Evolutionary conservation across 345 rosid species (phyloP).

Genomic region (Geranium brycei): DNA sequence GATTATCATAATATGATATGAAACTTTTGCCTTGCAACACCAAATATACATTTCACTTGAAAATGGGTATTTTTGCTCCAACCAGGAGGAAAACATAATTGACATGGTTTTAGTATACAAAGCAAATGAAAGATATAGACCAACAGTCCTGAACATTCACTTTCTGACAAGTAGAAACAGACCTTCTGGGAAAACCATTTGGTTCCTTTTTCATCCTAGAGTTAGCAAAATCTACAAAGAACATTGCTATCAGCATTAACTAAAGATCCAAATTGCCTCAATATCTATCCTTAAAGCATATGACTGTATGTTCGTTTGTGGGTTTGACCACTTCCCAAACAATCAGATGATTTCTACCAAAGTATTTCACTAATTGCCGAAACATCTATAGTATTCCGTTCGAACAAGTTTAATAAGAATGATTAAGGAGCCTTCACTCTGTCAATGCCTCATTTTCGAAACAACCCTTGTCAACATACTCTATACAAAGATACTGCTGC

Average conservation of each 20-base stretch:
- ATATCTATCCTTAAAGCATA: too few species aligned
- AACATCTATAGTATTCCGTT: not conserved
- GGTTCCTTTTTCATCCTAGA: not conserved
- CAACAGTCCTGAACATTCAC: not conserved
- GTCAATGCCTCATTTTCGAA: not conserved
- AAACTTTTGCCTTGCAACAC: not conserved
- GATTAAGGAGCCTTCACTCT: not conserved
- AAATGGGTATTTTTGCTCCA: not conserved
- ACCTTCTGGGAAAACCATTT: not conserved
- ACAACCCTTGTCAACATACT: too few species aligned
- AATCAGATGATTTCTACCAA: not conserved
- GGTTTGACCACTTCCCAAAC: not conserved
- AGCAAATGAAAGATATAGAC: not conserved
- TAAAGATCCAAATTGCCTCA: not conserved
- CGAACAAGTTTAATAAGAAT: too few species aligned
- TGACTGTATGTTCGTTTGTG: not conserved
- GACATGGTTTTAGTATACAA: not conserved
- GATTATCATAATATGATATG: not conserved
- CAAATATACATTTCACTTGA: not conserved
- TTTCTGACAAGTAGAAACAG: not conserved
- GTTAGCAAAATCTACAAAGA: not conserved
- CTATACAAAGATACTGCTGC: too few species aligned
- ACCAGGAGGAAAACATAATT: not conserved
- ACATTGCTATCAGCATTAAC: not conserved
- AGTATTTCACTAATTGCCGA: not conserved